A percentile compares a stretch with the other conserved stretches of the same genome.
phyloP scores from a whole-genome alignment of 2,329 filamentous ascomycete species.

The Cryphonectria radicalis region DNA sequence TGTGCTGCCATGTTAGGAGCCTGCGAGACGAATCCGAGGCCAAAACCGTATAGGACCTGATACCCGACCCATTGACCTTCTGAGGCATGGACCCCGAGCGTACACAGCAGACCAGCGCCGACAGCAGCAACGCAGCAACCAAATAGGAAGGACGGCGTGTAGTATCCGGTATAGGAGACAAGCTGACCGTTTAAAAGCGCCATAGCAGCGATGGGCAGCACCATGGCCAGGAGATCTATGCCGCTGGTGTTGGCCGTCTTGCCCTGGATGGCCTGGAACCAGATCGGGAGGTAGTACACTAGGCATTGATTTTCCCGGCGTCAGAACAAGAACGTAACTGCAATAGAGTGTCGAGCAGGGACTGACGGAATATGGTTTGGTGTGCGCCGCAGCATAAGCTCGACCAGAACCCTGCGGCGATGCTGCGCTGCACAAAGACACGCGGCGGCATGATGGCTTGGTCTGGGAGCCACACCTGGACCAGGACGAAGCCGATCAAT shows the following conservation, averaged over 20 bases:
- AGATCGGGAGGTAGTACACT: slow-evolving; percentile 43
- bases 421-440: no score
- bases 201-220: slow-evolving; percentile 39
- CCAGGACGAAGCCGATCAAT: no score
- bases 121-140: slow-evolving; percentile 34
- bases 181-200: slow-evolving; percentile 38
- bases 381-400: no score
- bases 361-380: no score
- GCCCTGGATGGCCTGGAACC: slow-evolving; percentile 46
- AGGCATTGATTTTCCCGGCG: no score
- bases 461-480: no score
- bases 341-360: no score
- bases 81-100: slow-evolving; percentile 36
- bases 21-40: slow-evolving; percentile 42
- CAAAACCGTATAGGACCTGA: slow-evolving; percentile 42
- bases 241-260: slow-evolving; percentile 41
- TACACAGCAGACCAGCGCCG: slow-evolving; percentile 43
- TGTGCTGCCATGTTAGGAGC: slow-evolving; percentile 46
- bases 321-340: no score
- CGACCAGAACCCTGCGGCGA: no score
- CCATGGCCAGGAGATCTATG: slow-evolving; percentile 43
- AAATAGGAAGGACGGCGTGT: slow-evolving; percentile 42
- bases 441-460: no score
- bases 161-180: slow-evolving; percentile 45
- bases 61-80: slow-evolving; percentile 43